Evolutionary conservation across 257 asterid species (phyloP).

Genomic region (Forsythia viridissima): DNA sequence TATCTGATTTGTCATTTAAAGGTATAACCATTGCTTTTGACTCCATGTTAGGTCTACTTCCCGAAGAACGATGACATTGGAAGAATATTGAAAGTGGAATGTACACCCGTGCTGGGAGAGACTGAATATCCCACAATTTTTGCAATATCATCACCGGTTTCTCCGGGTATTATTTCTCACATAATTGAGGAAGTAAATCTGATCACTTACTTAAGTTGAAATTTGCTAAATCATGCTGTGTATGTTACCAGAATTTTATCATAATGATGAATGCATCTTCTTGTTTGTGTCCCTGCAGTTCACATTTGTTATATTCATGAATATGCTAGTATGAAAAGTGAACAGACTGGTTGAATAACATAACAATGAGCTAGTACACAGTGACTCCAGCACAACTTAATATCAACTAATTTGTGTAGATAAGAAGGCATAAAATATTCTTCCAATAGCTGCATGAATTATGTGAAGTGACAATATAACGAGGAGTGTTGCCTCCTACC

Average conservation of each 20-base stretch:
- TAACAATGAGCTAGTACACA: not conserved
- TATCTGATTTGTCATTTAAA: not conserved
- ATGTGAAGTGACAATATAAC: not conserved
- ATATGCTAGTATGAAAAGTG: not conserved
- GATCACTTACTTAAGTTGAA: not conserved
- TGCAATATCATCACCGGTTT: slow-evolving; percentile 85
- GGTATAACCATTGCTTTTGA: slow-evolving; percentile 12
- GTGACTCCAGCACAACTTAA: slow-evolving; percentile 3
- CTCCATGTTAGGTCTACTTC: slow-evolving; percentile 61
- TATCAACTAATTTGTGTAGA: not conserved
- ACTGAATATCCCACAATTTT: slow-evolving; percentile 63
- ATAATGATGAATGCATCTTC: slow-evolving; percentile 10
- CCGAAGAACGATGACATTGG: slow-evolving; percentile 77
- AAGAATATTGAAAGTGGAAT: slow-evolving; percentile 83
- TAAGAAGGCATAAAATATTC: not conserved
- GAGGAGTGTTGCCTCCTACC: not conserved
- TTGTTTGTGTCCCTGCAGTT: slow-evolving; percentile 8
- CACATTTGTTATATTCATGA: not conserved
- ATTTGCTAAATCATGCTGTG: not conserved
- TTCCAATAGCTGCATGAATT: slow-evolving; percentile 9
- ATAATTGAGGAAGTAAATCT: slow-evolving; percentile 6
- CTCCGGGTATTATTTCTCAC: slow-evolving; percentile 61
- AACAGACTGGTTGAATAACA: slow-evolving; percentile 12
- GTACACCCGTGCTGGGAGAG: slow-evolving; percentile 75
- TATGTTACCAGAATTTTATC: not conserved